These are phyloP conservation scores for Pythium chondricola DNA, from an alignment of 352 stramenopile genomes.

Conservation along the genomic window DNA sequence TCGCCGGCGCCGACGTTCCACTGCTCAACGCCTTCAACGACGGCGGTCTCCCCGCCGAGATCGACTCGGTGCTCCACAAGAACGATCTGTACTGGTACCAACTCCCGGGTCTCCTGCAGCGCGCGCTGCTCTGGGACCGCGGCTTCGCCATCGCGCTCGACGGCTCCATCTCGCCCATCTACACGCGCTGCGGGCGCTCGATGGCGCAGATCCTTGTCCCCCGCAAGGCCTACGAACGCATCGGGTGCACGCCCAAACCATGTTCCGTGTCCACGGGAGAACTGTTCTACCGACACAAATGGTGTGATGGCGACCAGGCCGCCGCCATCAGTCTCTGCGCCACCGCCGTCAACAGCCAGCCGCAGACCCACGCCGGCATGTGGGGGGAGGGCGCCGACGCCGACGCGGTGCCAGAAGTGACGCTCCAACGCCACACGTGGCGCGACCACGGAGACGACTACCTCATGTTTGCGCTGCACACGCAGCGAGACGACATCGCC, in stretches of 20 bases:
- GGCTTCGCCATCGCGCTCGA: slow-evolving; percentile 46
- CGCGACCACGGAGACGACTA: slow-evolving; percentile 19
- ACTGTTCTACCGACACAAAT: slow-evolving; percentile 30
- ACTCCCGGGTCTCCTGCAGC: slow-evolving; percentile 50
- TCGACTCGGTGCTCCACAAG: slow-evolving; percentile 25
- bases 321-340: slow-evolving; percentile 43
- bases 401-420: slow-evolving; percentile 42
- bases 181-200: slow-evolving; percentile 50
- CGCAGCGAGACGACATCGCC: slow-evolving; percentile 30
- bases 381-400: slow-evolving; percentile 55
- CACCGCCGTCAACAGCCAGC: slow-evolving; percentile 29
- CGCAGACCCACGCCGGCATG: slow-evolving; percentile 32
- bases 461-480: slow-evolving; percentile 57
- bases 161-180: slow-evolving; percentile 33
- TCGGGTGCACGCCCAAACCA: slow-evolving; percentile 28
- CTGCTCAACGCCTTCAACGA: slow-evolving; percentile 23
- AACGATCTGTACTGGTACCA: slow-evolving; percentile 39
- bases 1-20: slow-evolving; percentile 22
- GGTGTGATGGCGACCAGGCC: slow-evolving; percentile 41
- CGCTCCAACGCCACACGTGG: slow-evolving; percentile 48
- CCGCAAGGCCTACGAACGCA: slow-evolving; percentile 46
- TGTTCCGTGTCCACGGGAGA: slow-evolving; percentile 23
- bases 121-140: slow-evolving; percentile 59
- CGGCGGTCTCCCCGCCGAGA: slow-evolving; percentile 19
- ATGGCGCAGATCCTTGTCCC: slow-evolving; percentile 66